Evolutionary conservation across 2,329 filamentous ascomycete species (phyloP).

Genomic region (Xylariaceae sp.): DNA sequence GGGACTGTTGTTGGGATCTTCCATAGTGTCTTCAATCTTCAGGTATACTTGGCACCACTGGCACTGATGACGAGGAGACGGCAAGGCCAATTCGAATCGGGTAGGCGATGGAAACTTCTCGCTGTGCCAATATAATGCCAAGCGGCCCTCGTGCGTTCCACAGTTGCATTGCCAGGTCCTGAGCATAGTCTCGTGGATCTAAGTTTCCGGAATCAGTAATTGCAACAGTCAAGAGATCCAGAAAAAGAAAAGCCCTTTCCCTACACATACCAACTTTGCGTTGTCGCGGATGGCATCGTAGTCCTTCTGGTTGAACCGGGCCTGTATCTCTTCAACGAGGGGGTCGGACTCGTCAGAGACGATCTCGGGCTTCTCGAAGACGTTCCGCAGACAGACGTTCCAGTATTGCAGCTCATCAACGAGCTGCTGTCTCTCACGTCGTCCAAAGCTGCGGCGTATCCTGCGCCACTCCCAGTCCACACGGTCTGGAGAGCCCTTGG

Average conservation of each 20-base stretch:
- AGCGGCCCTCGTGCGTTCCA: conserved; percentile 2
- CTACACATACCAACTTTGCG: too few relatives aligned
- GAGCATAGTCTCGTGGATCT: conserved; percentile 2
- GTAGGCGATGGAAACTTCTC: neutral
- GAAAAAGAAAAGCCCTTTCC: too few relatives aligned
- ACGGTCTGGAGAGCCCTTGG: neutral
- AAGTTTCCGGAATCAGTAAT: too few relatives aligned
- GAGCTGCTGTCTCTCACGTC: conserved; percentile 1
- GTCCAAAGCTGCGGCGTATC: conserved; percentile 5
- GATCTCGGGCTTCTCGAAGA: conserved; percentile 5
- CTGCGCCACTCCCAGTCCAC: conserved; percentile 6
- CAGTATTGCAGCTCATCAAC: conserved; percentile 5
- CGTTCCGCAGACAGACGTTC: conserved; percentile 4
- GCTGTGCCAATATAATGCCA: conserved; percentile 5
- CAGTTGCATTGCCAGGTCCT: conserved; percentile 3
- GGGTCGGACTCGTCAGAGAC: conserved; percentile 1
- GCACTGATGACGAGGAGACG: neutral
- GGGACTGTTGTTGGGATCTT: too few relatives aligned
- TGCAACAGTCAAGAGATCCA: too few relatives aligned
- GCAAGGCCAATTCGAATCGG: neutral
- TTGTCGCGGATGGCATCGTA: conserved; percentile 2
- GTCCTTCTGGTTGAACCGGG: neutral
- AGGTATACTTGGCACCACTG: conserved; percentile 1
- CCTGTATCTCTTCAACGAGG: neutral
- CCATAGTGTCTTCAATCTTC: neutral